phyloP scores from a whole-genome alignment of 495 filamentous ascomycete genomes.

The Endocarpon pusillum region DNA sequence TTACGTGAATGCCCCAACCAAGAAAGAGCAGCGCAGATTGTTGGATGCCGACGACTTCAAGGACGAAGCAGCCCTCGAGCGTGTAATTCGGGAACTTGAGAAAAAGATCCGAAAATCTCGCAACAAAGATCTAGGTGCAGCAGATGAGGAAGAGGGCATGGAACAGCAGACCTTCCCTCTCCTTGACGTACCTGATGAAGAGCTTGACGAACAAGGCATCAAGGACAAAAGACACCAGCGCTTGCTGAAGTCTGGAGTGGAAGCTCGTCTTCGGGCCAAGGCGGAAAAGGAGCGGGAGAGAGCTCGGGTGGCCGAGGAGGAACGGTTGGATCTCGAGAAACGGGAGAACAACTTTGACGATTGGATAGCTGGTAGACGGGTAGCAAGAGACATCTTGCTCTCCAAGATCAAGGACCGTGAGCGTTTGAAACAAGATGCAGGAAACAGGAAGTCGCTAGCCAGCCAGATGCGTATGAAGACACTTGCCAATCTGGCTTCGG shows the following conservation, averaged over 20 bases:
- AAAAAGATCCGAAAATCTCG: slow-evolving; percentile 70
- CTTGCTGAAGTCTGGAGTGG: slow-evolving; percentile 82
- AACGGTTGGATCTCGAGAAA: slow-evolving; percentile 64
- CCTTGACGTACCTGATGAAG: slow-evolving; percentile 76
- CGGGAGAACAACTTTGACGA: slow-evolving; percentile 66
- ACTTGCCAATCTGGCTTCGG: slow-evolving; percentile 88
- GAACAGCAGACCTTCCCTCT: slow-evolving; percentile 73
- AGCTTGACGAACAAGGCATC: slow-evolving; percentile 75
- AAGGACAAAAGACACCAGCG: slow-evolving; percentile 86
- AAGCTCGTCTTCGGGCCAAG: slow-evolving; percentile 78
- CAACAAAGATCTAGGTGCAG: slow-evolving; percentile 80
- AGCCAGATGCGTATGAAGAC: slow-evolving; percentile 95
- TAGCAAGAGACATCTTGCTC: slow-evolving; percentile 52
- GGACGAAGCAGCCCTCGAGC: slow-evolving; percentile 68
- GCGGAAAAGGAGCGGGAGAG: slow-evolving; percentile 88
- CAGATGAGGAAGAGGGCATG: slow-evolving; percentile 55
- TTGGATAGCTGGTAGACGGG: slow-evolving; percentile 71
- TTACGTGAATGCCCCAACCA: slow-evolving; percentile 46
- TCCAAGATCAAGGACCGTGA: slow-evolving; percentile 85
- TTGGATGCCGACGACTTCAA: slow-evolving; percentile 83
- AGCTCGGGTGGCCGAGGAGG: slow-evolving; percentile 62
- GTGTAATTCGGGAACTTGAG: slow-evolving; percentile 71
- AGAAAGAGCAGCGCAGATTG: slow-evolving; percentile 74
- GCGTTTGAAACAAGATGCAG: slow-evolving; percentile 75
- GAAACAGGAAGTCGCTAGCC: slow-evolving; percentile 89